Conservation (phyloP, 495 filamentous ascomycete species). For the Pyrenula aspistea region DNA sequence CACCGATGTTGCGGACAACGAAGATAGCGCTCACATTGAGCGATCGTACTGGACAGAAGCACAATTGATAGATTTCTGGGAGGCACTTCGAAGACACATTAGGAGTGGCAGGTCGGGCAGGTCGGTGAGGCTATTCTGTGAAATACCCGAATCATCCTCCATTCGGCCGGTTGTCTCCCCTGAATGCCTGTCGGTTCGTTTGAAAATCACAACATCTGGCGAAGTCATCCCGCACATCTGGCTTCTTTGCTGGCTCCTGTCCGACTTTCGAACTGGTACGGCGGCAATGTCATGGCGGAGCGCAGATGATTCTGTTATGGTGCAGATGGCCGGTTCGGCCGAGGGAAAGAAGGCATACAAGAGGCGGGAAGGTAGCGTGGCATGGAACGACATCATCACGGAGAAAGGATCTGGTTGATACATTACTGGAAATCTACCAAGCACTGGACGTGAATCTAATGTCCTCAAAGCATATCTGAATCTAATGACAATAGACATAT, state of each 20-base stretch:
- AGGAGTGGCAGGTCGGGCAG: neutral
- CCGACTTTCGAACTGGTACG: slow-evolving; percentile 38
- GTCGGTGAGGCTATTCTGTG: slow-evolving; percentile 1
- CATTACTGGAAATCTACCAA: too few species aligned
- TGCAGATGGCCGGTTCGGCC: slow-evolving; percentile 19
- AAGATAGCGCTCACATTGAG: slow-evolving; percentile 1
- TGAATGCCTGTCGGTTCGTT: slow-evolving; percentile 9
- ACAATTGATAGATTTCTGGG: neutral
- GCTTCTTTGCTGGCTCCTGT: slow-evolving; percentile 51
- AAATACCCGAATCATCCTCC: neutral
- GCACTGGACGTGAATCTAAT: too few species aligned
- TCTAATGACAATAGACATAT: too few species aligned
- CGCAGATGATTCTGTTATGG: slow-evolving; percentile 34
- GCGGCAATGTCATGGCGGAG: slow-evolving; percentile 48
- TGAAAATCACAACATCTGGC: slow-evolving; percentile 59
- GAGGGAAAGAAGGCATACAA: neutral
- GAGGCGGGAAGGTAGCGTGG: too few species aligned
- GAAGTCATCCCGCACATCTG: slow-evolving; percentile 49
- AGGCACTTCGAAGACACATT: neutral
- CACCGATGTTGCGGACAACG: slow-evolving; percentile 6
- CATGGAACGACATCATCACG: too few species aligned
- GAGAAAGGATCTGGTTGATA: too few species aligned
- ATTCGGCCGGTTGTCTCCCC: slow-evolving; percentile 1
- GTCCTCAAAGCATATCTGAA: too few species aligned
- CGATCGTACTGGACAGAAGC: neutral